Percentiles rank a stretch among this genome's conserved stretches.
These are phyloP conservation scores for Pythium brachiatum DNA, from an alignment of 352 stramenopile genomes.

Conservation along the genomic window DNA sequence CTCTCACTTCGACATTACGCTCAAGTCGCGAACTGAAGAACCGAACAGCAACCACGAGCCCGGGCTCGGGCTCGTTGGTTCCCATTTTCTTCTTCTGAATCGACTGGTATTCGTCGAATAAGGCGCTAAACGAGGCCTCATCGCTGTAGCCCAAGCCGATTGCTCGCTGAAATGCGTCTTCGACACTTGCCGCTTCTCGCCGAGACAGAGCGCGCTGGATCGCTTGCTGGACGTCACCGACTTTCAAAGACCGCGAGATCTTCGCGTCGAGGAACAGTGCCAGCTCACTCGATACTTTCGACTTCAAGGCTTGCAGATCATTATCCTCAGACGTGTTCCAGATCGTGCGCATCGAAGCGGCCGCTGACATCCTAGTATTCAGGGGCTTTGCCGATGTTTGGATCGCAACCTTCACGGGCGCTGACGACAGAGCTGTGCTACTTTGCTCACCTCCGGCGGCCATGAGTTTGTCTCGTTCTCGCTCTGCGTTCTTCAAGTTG, in stretches of 20 bases:
- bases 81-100: slow-evolving; percentile 25
- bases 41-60: slow-evolving; percentile 47
- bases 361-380: slow-evolving; percentile 2
- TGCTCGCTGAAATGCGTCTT: slow-evolving; percentile 49
- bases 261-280: slow-evolving; percentile 33
- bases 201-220: slow-evolving; percentile 34
- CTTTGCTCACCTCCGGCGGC: slow-evolving; percentile 14
- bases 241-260: slow-evolving; percentile 38
- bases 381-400: not conserved
- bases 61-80: slow-evolving; percentile 24
- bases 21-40: slow-evolving; percentile 55
- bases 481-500: slow-evolving; percentile 75
- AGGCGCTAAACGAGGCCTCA: slow-evolving; percentile 29
- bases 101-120: slow-evolving; percentile 49
- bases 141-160: slow-evolving; percentile 63
- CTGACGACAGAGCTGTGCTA: not conserved
- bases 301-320: slow-evolving; percentile 48
- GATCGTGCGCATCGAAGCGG: not conserved
- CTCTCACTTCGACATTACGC: slow-evolving; percentile 49
- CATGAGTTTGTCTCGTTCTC: slow-evolving; percentile 60
- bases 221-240: slow-evolving; percentile 38
- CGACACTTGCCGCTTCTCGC: slow-evolving; percentile 35
- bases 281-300: slow-evolving; percentile 27
- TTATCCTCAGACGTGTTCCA: slow-evolving; percentile 2
- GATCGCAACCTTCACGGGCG: not conserved